Conservation (phyloP, 2,329 filamentous ascomycete genomes). For the Penicillium sumatraense region DNA sequence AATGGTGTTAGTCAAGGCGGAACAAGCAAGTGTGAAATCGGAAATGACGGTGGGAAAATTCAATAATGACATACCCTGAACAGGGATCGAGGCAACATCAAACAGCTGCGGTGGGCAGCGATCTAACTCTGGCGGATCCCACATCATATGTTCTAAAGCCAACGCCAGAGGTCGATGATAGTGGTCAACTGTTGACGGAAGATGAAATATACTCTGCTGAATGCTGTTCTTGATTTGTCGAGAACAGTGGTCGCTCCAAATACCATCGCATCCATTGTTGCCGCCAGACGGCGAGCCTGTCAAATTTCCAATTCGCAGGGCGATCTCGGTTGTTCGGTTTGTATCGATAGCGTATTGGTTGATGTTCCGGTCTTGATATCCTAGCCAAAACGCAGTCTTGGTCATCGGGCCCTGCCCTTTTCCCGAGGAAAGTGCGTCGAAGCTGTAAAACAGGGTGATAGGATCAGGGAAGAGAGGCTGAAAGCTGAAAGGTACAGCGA, state of each 20-base stretch:
- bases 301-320: conserved; percentile 41
- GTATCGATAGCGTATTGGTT: conserved; percentile 30
- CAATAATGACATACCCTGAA: conserved; percentile 37
- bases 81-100: conserved; percentile 38
- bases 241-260: conserved; percentile 41
- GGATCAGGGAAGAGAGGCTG: conserved; percentile 39
- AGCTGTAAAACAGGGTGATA: conserved; percentile 41
- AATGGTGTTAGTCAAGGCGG: conserved; percentile 9
- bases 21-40: no score
- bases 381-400: conserved; percentile 43
- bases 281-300: conserved; percentile 38
- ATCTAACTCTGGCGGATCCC: conserved; percentile 24
- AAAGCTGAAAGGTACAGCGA: conserved; percentile 38
- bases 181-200: conserved; percentile 30
- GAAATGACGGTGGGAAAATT: no score
- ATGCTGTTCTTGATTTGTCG: conserved; percentile 34
- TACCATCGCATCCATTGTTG: conserved; percentile 44
- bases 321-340: conserved; percentile 44
- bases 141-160: conserved; percentile 34
- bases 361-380: conserved; percentile 35
- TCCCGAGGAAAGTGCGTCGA: conserved; percentile 37
- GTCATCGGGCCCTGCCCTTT: conserved; percentile 40
- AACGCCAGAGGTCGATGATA: conserved; percentile 37
- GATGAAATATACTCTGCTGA: conserved; percentile 31
- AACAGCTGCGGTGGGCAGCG: conserved; percentile 38